phyloP scores from a whole-genome alignment of 2,329 filamentous ascomycete genomes.

The Phialocephala subalpina region DNA sequence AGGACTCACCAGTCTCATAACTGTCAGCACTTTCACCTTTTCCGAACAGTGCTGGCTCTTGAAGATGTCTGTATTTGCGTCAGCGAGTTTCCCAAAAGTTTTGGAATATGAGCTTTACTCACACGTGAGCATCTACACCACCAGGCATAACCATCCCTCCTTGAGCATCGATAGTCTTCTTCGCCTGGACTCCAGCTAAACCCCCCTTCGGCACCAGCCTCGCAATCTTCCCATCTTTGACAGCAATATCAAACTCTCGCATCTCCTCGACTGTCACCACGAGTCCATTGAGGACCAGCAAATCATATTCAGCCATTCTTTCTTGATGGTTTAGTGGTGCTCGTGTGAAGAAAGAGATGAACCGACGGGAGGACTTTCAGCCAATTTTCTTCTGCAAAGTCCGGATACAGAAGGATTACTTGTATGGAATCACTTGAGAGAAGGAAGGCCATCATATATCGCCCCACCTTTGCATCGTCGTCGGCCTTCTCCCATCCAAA shows the following conservation, averaged over 20 bases:
- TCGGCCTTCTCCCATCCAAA: conserved; percentile 14
- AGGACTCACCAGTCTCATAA: conserved; percentile 38
- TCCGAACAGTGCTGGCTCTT: conserved; percentile 54
- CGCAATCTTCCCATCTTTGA: conserved; percentile 51
- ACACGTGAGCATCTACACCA: conserved; percentile 55
- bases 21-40: conserved; percentile 40
- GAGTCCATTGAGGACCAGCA: conserved; percentile 51
- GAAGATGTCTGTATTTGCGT: conserved; percentile 27
- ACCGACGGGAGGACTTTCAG: background rate
- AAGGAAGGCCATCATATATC: background rate
- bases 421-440: too few relatives aligned
- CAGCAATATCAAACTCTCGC: conserved; percentile 50
- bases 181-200: conserved; percentile 41
- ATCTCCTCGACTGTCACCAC: conserved; percentile 50
- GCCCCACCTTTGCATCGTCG: conserved; percentile 22
- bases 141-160: conserved; percentile 55
- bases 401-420: background rate
- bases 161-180: conserved; percentile 48
- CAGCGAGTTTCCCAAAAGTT: background rate
- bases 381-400: background rate
- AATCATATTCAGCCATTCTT: conserved; percentile 43
- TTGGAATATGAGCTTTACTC: conserved; percentile 9
- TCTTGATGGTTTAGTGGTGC: background rate
- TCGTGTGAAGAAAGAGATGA: background rate
- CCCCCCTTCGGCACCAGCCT: conserved; percentile 45